Evolutionary conservation across 2,329 filamentous ascomycete genomes (phyloP), one percentile per base, ranked within the genome.

Genomic region (Ophiostoma novo-ulmi): DNA sequence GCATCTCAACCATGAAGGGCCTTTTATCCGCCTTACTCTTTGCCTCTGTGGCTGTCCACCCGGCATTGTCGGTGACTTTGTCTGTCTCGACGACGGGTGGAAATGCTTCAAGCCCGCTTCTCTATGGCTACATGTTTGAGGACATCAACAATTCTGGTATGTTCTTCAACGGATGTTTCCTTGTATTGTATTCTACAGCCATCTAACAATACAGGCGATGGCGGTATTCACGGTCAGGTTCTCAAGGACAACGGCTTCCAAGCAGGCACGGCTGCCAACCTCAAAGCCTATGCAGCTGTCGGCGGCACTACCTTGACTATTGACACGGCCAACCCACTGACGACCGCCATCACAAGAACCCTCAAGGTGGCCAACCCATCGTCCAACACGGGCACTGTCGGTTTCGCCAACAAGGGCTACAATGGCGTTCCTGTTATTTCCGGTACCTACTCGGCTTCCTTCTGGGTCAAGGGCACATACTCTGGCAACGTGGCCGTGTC

Each of bases 381-480:
- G 58, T 31, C 58, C 26, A 63, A 63, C 26, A 35, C 58, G 22
- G 58, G 58, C 58, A 63, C 58, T 17, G 58, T 63, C 5, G 58
- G 58, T 7, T 63, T 63, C 7, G 26, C 58, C 22, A 63, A 63
- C 58, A 63, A 63, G 26, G 58, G 58, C 10, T 63, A 63, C 11
- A 63, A 63, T 14, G 58, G 58, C 5, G 58, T 63, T 0, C 58
- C 58, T 63, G 58, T 63, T 5, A 63, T 63, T 63, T 26, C 58
- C 58, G 58, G 58, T 14, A 63, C 26, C 5, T 63, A 63, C 14
- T 17, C 22, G 5, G 26, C 58, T 14, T 63, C 58, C 5, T 63
- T 63, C 58, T 63, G 58, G 58, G 58, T 63, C 58, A 63, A 63
- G 58, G 58, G 58, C 22, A 63, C 58, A 63, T 63, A 63, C 58